Evolutionary conservation across 495 filamentous ascomycete species (phyloP).

Genomic region (Penicillium cosmopolitanum): DNA sequence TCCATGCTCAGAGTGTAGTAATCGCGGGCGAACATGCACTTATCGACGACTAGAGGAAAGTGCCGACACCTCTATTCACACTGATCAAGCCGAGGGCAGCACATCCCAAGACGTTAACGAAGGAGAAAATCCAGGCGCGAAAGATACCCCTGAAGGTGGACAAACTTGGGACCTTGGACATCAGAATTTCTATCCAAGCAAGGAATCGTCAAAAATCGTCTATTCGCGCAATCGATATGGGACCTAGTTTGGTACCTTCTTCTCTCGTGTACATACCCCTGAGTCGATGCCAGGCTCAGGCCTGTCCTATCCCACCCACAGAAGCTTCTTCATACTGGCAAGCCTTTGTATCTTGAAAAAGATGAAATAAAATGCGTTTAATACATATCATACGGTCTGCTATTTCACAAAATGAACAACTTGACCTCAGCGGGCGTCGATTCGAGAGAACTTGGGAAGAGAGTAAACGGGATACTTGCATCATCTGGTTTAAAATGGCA

Average conservation of each 20-base stretch:
- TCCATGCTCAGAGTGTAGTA: slow-evolving; percentile 36
- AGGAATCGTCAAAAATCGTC: slow-evolving; percentile 3
- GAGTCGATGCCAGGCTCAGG: no score
- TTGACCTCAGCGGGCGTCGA: no score
- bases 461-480: no score
- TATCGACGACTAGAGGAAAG: slow-evolving; percentile 30
- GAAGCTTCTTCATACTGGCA: no score
- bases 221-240: slow-evolving; percentile 18
- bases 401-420: no score
- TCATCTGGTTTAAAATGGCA: not conserved
- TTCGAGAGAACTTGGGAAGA: no score
- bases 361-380: no score
- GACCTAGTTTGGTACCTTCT: not conserved
- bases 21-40: slow-evolving; percentile 31
- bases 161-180: slow-evolving; percentile 29
- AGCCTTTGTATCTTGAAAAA: no score
- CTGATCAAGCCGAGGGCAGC: not conserved
- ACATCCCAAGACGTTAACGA: not conserved
- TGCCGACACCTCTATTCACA: not conserved
- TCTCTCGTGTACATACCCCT: no score
- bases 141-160: not conserved
- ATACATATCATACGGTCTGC: no score
- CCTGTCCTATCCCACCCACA: no score
- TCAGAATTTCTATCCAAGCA: slow-evolving; percentile 30
- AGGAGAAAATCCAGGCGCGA: not conserved